A percentile compares a stretch with the other conserved stretches of the same genome.
Conservation (phyloP, 345 rosid species). For the Populus deltoides region DNA sequence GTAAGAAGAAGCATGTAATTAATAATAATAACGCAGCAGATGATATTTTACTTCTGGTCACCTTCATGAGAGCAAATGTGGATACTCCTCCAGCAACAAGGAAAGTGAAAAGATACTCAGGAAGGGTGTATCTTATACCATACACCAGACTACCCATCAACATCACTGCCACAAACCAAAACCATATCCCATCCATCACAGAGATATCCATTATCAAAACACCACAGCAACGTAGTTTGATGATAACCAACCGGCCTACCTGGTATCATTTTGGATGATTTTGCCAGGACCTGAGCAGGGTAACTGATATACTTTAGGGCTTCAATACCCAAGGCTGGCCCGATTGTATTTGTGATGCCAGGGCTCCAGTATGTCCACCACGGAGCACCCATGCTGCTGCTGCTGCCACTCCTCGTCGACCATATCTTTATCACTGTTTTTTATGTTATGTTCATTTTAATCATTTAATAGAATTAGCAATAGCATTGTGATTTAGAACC, state of each 20-base stretch:
- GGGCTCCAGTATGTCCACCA: slow-evolving; percentile 98
- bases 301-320: slow-evolving; percentile 95
- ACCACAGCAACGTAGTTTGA: no score
- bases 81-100: slow-evolving; percentile 98
- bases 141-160: slow-evolving; percentile 87
- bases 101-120: slow-evolving; percentile 71
- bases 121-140: slow-evolving; percentile 75
- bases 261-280: slow-evolving; percentile 98
- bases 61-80: slow-evolving; percentile 82
- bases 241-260: slow-evolving; percentile 35
- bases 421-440: slow-evolving; percentile 82
- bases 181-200: not conserved
- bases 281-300: slow-evolving; percentile 97
- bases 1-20: not conserved
- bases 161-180: slow-evolving; percentile 58
- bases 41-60: slow-evolving; percentile 12
- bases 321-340: slow-evolving; percentile 98
- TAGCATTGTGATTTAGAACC: not conserved
- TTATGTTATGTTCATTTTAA: no score
- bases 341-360: slow-evolving; percentile 92
- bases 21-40: not conserved
- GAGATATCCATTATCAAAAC: no score
- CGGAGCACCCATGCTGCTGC: slow-evolving; percentile 54
- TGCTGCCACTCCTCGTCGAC: slow-evolving; percentile 50
- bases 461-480: no score